Percentiles rank a stretch among this genome's conserved stretches.
Conservation (phyloP, 345 rosid species). For the Salix purpurea region DNA sequence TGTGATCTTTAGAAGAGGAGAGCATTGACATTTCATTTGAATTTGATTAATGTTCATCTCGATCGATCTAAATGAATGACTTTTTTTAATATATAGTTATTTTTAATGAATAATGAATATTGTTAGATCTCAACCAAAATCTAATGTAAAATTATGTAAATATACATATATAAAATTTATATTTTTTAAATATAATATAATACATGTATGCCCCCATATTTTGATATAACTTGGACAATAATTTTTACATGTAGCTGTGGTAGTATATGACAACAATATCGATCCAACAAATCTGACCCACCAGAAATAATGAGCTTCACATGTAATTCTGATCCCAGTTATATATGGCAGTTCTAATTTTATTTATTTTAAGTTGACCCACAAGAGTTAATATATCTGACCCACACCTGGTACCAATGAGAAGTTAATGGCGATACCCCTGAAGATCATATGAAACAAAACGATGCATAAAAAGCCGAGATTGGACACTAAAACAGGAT, state of each 20-base stretch:
- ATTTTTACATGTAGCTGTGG: too few relatives aligned
- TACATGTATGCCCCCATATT: too few relatives aligned
- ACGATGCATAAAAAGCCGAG: neutral
- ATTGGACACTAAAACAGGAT: neutral
- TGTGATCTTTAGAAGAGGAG: neutral
- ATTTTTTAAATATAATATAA: too few relatives aligned
- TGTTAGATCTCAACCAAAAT: too few relatives aligned
- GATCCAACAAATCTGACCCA: conserved; percentile 25
- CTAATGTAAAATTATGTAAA: too few relatives aligned
- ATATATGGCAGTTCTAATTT: conserved; percentile 6
- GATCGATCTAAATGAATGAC: too few relatives aligned
- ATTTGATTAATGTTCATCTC: too few relatives aligned
- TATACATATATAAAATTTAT: too few relatives aligned
- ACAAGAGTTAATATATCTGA: conserved; percentile 22
- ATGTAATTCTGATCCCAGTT: conserved; percentile 22
- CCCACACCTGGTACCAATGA: conserved; percentile 23
- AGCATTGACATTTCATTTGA: neutral
- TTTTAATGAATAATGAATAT: too few relatives aligned
- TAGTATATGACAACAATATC: neutral
- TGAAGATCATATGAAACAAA: neutral
- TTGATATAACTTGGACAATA: too few relatives aligned
- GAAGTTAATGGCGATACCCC: neutral
- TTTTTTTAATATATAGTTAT: too few relatives aligned
- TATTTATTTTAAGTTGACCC: conserved; percentile 13
- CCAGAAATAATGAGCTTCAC: conserved; percentile 32